Evolutionary conservation across 2,329 filamentous ascomycete genomes (phyloP).

Genomic region (Didymella keratinophila): DNA sequence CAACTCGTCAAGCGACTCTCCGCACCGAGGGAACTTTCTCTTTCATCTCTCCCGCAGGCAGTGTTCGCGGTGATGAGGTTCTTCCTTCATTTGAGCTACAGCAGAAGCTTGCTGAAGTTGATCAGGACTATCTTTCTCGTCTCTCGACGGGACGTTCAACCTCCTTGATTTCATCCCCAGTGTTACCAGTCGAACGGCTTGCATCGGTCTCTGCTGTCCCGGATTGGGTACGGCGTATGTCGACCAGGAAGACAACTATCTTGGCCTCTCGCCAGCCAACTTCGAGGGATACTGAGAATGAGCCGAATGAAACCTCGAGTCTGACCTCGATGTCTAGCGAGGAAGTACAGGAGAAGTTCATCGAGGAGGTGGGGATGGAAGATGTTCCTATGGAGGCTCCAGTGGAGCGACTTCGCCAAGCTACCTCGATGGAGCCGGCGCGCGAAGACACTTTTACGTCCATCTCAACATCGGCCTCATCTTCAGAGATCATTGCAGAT

Average conservation of each 20-base stretch:
- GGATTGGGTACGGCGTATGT: neutral
- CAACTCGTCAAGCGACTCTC: neutral
- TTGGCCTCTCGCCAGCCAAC: neutral
- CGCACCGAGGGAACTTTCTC: neutral
- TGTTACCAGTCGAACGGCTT: neutral
- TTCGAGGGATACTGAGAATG: neutral
- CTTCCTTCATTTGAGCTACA: neutral
- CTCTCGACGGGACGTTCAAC: neutral
- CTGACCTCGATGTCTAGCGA: neutral
- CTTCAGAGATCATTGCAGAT: neutral
- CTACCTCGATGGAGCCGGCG: neutral
- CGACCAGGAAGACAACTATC: neutral
- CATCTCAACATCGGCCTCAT: neutral
- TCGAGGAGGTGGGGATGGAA: neutral
- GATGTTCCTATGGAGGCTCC: neutral
- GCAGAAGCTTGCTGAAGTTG: neutral
- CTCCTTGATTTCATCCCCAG: neutral
- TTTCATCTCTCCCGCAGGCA: neutral
- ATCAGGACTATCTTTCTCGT: neutral
- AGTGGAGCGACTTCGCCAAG: neutral
- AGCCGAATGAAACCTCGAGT: neutral
- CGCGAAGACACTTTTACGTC: neutral
- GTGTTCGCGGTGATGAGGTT: neutral
- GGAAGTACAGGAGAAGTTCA: neutral
- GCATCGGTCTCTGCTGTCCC: neutral